These are phyloP conservation scores for Scheffersomyces insectosa DNA, from an alignment of 1,139 yeast species.

Conservation along the genomic window DNA sequence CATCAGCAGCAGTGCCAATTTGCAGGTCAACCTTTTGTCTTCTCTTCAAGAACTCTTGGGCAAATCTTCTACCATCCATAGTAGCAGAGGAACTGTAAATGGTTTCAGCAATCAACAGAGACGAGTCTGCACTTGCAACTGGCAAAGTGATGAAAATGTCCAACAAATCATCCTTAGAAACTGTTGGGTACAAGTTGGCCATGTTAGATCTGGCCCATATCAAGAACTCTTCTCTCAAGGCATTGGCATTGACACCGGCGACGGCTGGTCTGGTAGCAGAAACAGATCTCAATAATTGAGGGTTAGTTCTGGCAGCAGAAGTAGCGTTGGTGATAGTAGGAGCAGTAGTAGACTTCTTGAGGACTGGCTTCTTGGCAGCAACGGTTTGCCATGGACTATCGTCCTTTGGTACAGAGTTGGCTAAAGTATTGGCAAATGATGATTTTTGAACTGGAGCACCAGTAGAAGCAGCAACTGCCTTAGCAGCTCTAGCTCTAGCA, in stretches of 20 bases:
- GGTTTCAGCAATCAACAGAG: constrained; percentile 88
- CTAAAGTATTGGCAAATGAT: constrained; percentile 23
- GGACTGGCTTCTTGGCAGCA: constrained; percentile 25
- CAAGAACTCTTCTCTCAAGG: constrained; percentile 63
- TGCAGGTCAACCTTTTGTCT: constrained; percentile 69
- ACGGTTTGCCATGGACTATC: constrained; percentile 51
- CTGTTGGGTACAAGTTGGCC: constrained; percentile 71
- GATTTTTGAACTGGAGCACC: constrained; percentile 12
- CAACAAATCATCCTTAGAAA: constrained; percentile 72
- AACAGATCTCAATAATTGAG: constrained; percentile 49
- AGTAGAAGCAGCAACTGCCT: constrained; percentile 15
- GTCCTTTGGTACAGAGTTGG: constrained; percentile 26
- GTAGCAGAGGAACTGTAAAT: constrained; percentile 87
- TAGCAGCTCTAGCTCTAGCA: constrained; percentile 27
- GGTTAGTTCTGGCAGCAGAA: constrained; percentile 31
- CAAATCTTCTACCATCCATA: constrained; percentile 94
- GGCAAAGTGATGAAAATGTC: constrained; percentile 83
- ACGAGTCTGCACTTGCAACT: constrained; percentile 60
- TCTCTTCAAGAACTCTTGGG: constrained; percentile 82
- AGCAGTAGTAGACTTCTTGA: constrained; percentile 21
- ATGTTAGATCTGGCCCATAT: constrained; percentile 83
- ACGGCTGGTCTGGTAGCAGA: constrained; percentile 37
- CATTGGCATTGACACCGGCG: constrained; percentile 26
- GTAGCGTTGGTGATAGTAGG: constrained; percentile 24
- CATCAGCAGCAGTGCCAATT: constrained; percentile 47